Conservation (phyloP, 1,284 basidiomycete genomes). For the Ganoderma lucidum region DNA sequence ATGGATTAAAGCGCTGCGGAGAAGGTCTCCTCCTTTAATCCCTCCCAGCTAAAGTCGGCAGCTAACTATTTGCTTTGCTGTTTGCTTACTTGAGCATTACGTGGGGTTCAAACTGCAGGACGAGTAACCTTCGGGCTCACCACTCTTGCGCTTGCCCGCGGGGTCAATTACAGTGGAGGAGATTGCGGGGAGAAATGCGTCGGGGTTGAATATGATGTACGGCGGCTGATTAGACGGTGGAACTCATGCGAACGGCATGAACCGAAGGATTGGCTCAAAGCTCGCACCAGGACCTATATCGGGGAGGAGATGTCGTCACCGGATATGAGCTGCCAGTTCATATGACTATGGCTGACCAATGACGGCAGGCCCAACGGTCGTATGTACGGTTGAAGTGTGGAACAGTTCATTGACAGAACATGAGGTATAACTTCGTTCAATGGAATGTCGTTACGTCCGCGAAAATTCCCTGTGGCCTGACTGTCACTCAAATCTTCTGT, state of each 20-base stretch:
- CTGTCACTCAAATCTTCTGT: too few species aligned
- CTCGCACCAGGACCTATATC: neutral
- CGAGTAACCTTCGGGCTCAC: too few species aligned
- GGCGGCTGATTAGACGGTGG: too few species aligned
- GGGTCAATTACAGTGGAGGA: too few species aligned
- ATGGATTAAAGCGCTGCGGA: neutral
- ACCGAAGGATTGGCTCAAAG: too few species aligned
- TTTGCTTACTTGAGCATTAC: neutral
- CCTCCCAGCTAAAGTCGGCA: neutral
- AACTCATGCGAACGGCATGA: too few species aligned
- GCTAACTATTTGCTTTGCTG: neutral
- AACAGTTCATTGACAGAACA: neutral
- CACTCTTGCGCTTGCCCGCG: too few species aligned
- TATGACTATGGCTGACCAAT: neutral
- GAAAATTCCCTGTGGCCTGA: neutral
- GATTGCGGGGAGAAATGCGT: too few species aligned
- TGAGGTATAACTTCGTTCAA: neutral
- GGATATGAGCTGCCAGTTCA: neutral
- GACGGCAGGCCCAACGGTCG: neutral
- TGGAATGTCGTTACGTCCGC: neutral
- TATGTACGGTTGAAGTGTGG: neutral
- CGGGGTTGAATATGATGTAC: too few species aligned
- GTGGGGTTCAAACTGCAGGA: too few species aligned
- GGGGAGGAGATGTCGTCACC: neutral
- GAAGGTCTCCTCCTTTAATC: neutral